Conservation (phyloP, 257 asterid species). For the Solanum pimpinellifolium region DNA sequence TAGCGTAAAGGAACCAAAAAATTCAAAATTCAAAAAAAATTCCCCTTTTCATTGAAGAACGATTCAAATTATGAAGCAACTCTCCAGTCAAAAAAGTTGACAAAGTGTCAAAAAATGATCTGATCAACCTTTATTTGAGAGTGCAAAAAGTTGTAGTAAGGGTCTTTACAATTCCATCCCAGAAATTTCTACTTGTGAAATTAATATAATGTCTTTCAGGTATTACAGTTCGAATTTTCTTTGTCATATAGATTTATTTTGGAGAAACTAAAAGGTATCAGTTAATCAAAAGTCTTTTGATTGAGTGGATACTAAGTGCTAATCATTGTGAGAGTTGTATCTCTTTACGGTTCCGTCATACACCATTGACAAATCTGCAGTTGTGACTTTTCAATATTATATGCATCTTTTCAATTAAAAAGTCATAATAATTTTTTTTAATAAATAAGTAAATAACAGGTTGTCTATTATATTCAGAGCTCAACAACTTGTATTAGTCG, state of each 20-base stretch:
- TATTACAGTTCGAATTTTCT: constrained; percentile 1
- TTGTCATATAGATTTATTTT: not conserved
- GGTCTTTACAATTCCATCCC: constrained; percentile 49
- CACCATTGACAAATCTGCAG: no score
- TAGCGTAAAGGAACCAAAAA: no score
- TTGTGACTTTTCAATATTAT: not conserved
- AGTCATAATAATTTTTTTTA: not conserved
- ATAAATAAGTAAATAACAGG: not conserved
- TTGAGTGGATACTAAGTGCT: not conserved
- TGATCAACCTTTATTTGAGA: not conserved
- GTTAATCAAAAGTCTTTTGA: no score
- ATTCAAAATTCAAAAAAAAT: no score
- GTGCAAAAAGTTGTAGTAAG: constrained; percentile 7
- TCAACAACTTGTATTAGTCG: no score
- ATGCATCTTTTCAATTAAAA: not conserved
- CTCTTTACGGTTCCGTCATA: not conserved
- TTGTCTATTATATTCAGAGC: not conserved
- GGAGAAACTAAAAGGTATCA: no score
- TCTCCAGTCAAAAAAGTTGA: no score
- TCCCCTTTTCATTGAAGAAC: no score
- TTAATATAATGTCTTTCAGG: constrained; percentile 42
- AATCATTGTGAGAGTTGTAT: not conserved
- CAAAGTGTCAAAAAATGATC: no score
- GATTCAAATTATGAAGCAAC: no score
- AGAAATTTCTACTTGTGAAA: constrained; percentile 46